A percentile compares a stretch with the other conserved stretches of the same genome.
Conservation (phyloP, 208 protist genomes). For the Trichomonas vaginalis region DNA sequence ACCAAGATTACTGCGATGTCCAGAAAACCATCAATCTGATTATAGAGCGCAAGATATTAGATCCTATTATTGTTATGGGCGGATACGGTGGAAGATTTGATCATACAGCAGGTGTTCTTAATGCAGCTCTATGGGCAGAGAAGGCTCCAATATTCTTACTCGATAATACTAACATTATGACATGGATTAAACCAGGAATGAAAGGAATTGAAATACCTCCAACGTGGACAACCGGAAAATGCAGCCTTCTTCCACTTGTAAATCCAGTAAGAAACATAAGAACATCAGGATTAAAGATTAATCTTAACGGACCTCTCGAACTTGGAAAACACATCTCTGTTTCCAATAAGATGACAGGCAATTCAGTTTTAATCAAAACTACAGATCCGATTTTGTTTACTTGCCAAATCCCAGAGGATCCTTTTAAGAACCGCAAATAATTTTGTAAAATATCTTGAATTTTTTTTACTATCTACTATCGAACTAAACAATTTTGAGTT, state of each 20-base stretch:
- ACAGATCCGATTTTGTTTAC: not conserved
- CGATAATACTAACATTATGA: not conserved
- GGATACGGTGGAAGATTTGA: not conserved
- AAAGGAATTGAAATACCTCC: not conserved
- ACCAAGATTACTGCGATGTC: not conserved
- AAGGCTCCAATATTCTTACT: not conserved
- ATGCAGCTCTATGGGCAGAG: not conserved
- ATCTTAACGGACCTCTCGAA: not conserved
- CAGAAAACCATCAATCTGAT: not conserved
- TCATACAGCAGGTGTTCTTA: not conserved
- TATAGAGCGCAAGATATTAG: not conserved
- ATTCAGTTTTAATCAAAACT: not conserved
- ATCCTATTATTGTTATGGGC: not conserved
- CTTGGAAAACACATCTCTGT: not conserved
- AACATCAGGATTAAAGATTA: not conserved
- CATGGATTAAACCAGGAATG: not conserved
- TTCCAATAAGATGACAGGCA: not conserved
- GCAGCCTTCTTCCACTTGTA: not conserved
- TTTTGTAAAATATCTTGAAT: too few species aligned
- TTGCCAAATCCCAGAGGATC: not conserved
- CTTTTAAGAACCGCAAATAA: too few species aligned
- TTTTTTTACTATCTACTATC: too few species aligned
- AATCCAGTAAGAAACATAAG: not conserved
- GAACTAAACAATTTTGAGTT: too few species aligned
- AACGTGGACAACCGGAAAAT: not conserved